Base-by-base conservation (phyloP, 225 moss, liverwort and hornwort genomes). In the Pleurozium schreberi region DNA sequence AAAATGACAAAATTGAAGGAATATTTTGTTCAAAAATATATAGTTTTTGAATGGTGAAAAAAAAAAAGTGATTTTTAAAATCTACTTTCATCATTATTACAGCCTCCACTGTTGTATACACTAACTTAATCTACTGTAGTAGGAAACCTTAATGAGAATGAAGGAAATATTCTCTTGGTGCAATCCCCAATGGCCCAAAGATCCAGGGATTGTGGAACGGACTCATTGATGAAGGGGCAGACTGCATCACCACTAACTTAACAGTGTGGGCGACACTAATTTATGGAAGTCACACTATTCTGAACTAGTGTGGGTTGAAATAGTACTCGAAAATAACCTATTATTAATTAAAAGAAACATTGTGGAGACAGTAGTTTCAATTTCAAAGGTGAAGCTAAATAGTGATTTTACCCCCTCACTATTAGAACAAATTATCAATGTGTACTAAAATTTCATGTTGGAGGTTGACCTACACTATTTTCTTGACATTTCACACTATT, bases 341-440 rank as follows among this genome's bases (percentile, higher is more conserved):
- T 34, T n/a, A n/a, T n/a, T n/a, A n/a, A 5, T 21, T 34, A 9
- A 8, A 9, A 10, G 30, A 10, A 10, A 19, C 7, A 19, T 20
- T 33, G 12, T 13, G 20, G 31, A 47, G 30, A 20, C 12, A 2
- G 4, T 47, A 30, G n/a, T n/a, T n/a, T n/a, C n/a, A n/a, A 30
- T 47, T 45, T 43, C 4, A 8, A 25, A 23, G 25, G 69, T 40
- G 25, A 25, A 0, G 38, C 2, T 40, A 17, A 31, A 61, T 28
- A 34, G n/a, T n/a, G n/a, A 14, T 4, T 45, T 11, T 20, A 6
- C 0, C 3, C 9, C 1, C 2, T 36, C 0, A 15, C 0, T 53
- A 6, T 6, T 77, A 23, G 2, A 6, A 25, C 38, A 77, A 55
- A 25, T n/a, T n/a, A n/a, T 16, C 5, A 14, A 25, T 25, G 38